Base-by-base conservation (phyloP, 768 basidiomycete species). In the Lactifluus hygrophoroides region DNA sequence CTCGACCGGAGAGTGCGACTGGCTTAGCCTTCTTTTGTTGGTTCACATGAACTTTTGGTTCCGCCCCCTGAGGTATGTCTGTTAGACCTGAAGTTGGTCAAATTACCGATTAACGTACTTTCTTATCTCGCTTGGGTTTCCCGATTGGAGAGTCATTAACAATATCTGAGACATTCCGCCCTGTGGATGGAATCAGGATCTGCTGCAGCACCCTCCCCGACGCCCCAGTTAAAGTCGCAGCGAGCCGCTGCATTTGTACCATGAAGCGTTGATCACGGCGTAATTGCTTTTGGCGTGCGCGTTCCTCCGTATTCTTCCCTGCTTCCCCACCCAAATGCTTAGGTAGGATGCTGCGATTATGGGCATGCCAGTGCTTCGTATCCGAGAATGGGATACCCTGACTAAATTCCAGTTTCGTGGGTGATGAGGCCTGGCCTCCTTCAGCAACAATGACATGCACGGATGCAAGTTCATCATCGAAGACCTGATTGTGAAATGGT, bases 151-250 rank as follows among this genome's bases (percentile, higher is more conserved):
- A 10, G 16, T 48, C 44, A 27, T 40, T 23, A 19, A 23, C 19
- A 4, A 59, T 55, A 40, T 62, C 51, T 49, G 55, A 60, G 34
- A 60, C 52, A 19, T 56, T 53, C 27, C 44, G 57, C 46, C 74
- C 68, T 9, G 75, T 76, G 1, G 75, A 63, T 0, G 74, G 71
- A 57, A 88, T 86, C n/a, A 76, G 72, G 32, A 82, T 76, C 51
- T 76, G 77, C 64, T 80, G 73, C 27, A 88, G 69, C 7, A 69
- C 68, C 1, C 71, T 74, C 1, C 86, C 86, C 0, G 74, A 75
- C 5, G 84, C 84, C 0, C 86, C 86, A 0, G 82, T 84, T 56
- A 88, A 66, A 0, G 83, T 84, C 38, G 77, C 78, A 10, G 86
- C 85, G 44, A 82, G 80, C 51, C 74, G 70, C 51, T 83, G 82